These are phyloP conservation scores for Thelonectria blattea DNA, from an alignment of 2,329 filamentous ascomycete genomes.

Conservation along the genomic window DNA sequence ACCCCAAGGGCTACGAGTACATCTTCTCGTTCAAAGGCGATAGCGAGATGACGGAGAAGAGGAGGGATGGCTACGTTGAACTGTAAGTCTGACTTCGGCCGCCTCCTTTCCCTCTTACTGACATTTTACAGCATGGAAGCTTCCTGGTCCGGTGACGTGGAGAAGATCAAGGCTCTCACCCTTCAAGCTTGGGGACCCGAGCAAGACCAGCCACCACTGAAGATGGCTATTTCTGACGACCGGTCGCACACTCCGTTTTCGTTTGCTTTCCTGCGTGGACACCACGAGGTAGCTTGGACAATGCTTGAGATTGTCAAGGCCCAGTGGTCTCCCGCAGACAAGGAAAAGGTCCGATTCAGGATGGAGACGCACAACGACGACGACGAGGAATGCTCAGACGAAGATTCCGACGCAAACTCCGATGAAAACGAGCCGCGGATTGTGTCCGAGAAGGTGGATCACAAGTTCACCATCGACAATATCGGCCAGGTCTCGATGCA, in stretches of 20 bases:
- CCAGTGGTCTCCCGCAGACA: constrained; percentile 68
- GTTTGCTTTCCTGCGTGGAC: constrained; percentile 70
- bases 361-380: constrained; percentile 46
- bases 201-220: constrained; percentile 63
- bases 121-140: constrained; percentile 66
- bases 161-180: constrained; percentile 69
- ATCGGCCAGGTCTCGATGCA: constrained; percentile 72
- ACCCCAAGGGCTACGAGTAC: constrained; percentile 51
- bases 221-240: constrained; percentile 65
- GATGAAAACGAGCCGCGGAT: constrained; percentile 51
- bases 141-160: constrained; percentile 72
- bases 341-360: constrained; percentile 57
- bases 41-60: constrained; percentile 61
- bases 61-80: constrained; percentile 64
- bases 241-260: constrained; percentile 65
- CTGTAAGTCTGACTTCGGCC: constrained; percentile 54
- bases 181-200: constrained; percentile 63
- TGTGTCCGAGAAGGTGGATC: constrained; percentile 63
- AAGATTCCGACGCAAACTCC: constrained; percentile 43
- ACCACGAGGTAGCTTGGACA: constrained; percentile 66
- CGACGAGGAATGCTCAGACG: constrained; percentile 47
- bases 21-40: constrained; percentile 58
- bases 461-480: constrained; percentile 77
- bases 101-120: constrained; percentile 4
- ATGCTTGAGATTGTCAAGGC: constrained; percentile 74